Percentiles rank a stretch among this genome's conserved stretches.
Evolutionary conservation across 164 flowering plant genomes (phyloP).

Genomic region (Paratinospora sagittata): DNA sequence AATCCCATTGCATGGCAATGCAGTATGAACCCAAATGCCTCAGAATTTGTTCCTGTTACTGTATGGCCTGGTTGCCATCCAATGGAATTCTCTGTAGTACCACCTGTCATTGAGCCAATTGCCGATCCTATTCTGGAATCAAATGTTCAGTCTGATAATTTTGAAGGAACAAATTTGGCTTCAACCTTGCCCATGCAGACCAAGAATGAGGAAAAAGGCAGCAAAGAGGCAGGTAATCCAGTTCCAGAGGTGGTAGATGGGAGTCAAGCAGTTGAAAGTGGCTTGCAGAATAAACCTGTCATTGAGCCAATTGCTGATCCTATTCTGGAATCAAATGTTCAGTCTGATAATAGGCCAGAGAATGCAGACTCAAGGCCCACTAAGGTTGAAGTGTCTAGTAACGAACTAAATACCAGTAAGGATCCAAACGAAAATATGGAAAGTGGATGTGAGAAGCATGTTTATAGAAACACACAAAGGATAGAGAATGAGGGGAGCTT

Average conservation of each 20-base stretch:
- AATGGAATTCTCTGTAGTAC: constrained; percentile 51
- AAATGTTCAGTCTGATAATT: constrained; percentile 25
- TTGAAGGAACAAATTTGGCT: constrained; percentile 24
- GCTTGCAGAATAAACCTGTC: constrained; percentile 31
- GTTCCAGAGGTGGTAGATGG: constrained; percentile 29
- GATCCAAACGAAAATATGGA: constrained; percentile 27
- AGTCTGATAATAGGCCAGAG: constrained; percentile 29
- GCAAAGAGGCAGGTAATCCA: constrained; percentile 30
- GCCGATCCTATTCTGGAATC: too few relatives aligned
- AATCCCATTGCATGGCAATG: constrained; percentile 78
- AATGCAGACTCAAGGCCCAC: constrained; percentile 21
- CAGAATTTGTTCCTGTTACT: constrained; percentile 60
- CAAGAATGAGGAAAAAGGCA: constrained; percentile 33
- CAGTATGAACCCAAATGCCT: constrained; percentile 47
- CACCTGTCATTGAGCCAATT: constrained; percentile 52
- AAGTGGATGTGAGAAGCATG: constrained; percentile 28
- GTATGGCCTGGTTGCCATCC: constrained; percentile 83
- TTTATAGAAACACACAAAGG: constrained; percentile 24
- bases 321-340: too few relatives aligned
- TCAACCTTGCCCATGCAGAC: constrained; percentile 44
- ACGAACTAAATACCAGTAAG: constrained; percentile 16
- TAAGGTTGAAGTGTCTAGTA: constrained; percentile 22
- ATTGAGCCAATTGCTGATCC: too few relatives aligned
- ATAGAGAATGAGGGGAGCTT: constrained; percentile 65
- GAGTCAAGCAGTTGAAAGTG: constrained; percentile 23